A percentile compares a stretch with the other conserved stretches of the same genome.
phyloP scores from a whole-genome alignment of 352 stramenopile genomes.

The Globisporangium iwayamae region DNA sequence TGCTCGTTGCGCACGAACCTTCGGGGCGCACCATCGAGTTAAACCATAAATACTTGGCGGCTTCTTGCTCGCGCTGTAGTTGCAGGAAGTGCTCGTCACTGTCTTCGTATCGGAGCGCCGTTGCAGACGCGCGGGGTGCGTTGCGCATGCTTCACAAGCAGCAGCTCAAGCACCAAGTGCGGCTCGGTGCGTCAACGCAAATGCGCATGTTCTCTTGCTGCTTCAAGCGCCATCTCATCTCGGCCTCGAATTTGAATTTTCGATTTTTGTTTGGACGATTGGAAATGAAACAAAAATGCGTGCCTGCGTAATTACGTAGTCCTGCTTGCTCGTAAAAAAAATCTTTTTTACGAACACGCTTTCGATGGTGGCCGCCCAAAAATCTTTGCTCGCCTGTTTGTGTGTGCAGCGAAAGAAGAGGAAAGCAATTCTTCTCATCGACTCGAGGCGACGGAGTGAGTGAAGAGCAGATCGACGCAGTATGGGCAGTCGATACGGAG shows the following conservation, averaged over 20 bases:
- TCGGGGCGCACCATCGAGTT: constrained; percentile 49
- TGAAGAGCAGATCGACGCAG: constrained; percentile 1
- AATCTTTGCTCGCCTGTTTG: constrained; percentile 7
- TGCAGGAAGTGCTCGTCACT: constrained; percentile 15
- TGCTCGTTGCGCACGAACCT: constrained; percentile 35
- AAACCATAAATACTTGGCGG: constrained; percentile 61
- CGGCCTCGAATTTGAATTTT: constrained; percentile 16
- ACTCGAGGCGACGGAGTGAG: neutral
- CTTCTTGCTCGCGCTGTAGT: constrained; percentile 15
- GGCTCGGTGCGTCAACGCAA: neutral
- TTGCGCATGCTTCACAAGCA: constrained; percentile 9
- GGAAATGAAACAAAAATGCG: neutral
- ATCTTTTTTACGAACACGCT: constrained; percentile 14
- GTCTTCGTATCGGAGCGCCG: constrained; percentile 25
- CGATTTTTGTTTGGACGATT: constrained; percentile 1
- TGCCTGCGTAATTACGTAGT: constrained; percentile 9
- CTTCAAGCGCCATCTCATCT: constrained; percentile 6
- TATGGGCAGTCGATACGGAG: constrained; percentile 70
- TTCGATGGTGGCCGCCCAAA: constrained; percentile 13
- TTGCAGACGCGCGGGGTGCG: neutral
- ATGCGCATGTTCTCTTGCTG: constrained; percentile 4
- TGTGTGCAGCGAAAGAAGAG: too few species aligned
- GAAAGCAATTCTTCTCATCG: constrained; percentile 3
- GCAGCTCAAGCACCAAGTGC: neutral
- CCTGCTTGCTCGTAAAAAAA: neutral